Percentiles rank a stretch among this genome's conserved stretches.
phyloP scores from a whole-genome alignment of 495 filamentous ascomycete genomes.

The Hypoxylon trugodes region DNA sequence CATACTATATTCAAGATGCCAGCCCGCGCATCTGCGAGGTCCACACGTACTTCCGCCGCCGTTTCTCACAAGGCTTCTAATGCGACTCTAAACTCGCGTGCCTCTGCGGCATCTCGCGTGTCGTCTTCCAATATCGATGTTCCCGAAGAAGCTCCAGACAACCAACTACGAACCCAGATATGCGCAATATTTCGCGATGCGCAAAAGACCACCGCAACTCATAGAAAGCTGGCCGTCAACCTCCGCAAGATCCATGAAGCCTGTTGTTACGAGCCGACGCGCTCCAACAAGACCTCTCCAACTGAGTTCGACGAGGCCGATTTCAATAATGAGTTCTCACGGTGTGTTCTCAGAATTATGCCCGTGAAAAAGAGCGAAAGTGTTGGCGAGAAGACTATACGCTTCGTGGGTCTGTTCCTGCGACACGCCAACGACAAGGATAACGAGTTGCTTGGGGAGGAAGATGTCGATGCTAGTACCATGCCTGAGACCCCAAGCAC shows the following conservation, averaged over 20 bases:
- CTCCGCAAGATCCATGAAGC: conserved; percentile 87
- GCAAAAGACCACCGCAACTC: conserved; percentile 85
- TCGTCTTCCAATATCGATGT: conserved; percentile 72
- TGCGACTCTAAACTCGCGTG: conserved; percentile 59
- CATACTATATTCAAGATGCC: conserved; percentile 61
- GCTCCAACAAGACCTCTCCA: conserved; percentile 56
- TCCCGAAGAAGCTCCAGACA: conserved; percentile 76
- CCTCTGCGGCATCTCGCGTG: conserved; percentile 65
- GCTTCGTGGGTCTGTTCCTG: conserved; percentile 87
- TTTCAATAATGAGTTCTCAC: conserved; percentile 83
- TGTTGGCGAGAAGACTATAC: conserved; percentile 83
- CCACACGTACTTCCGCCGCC: conserved; percentile 61
- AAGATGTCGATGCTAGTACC: conserved; percentile 64
- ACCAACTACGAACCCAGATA: conserved; percentile 76
- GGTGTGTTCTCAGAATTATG: conserved; percentile 83
- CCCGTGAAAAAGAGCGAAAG: conserved; percentile 91
- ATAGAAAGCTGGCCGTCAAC: conserved; percentile 86
- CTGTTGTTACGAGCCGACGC: conserved; percentile 79
- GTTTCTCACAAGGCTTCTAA: conserved; percentile 66
- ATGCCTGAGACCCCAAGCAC: conserved; percentile 82
- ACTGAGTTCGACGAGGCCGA: conserved; percentile 79
- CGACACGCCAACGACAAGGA: conserved; percentile 85
- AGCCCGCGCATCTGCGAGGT: conserved; percentile 61
- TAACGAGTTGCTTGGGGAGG: conserved; percentile 59
- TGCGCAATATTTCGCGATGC: conserved; percentile 85